Base-by-base conservation (phyloP, 2,329 filamentous ascomycete genomes). In the Pseudodiploospora longispora region DNA sequence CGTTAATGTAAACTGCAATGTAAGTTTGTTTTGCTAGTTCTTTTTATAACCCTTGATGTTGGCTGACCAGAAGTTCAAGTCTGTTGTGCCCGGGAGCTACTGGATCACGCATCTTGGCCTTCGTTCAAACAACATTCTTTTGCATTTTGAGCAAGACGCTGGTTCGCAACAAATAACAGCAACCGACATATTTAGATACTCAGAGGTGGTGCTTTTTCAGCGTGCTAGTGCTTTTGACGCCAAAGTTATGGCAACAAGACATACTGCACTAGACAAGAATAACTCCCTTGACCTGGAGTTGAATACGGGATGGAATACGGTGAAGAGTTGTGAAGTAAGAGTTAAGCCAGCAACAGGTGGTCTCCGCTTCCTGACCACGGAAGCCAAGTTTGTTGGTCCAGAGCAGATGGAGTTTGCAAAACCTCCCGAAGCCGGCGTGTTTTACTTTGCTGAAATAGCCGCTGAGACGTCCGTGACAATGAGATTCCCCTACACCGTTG, bases 401-500 rank as follows among this genome's bases (percentile, higher is more conserved):
- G 19, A 19, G 19, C 46, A 61, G 3, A 52, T 69, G 2, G 64
- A 67, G 19, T 69, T 75, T 43, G 62, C 68, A 2, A 75, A 70
- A 44, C 69, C 69, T 3, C 67, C 74, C 0, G 77, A 80, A 44
- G 66, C 71, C 3, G 77, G 79, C 0, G 51, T 74, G 4, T 72
- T 83, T 44, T 60, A 57, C 35, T 74, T 83, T 42, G 65, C 67
- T 1, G 50, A 65, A 1, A 62, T 87, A 37, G 51, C 62, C 0
- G 52, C 69, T 0, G 55, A 71, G 3, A 68, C 70, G 0, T 64
- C 57, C 0, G 63, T 84, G 19, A 79, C 70, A 27, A 69, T 96
- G 27, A 71, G 72, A 6, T 76, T 90, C 38, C 91, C 90, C 0
- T 98, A 94, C 55, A 90, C 85, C 1, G 74, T 91, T 8, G 90